Percentiles rank a stretch among this genome's conserved stretches.
Evolutionary conservation across 2,329 filamentous ascomycete species (phyloP).

Genomic region (Colletotrichum sp.): DNA sequence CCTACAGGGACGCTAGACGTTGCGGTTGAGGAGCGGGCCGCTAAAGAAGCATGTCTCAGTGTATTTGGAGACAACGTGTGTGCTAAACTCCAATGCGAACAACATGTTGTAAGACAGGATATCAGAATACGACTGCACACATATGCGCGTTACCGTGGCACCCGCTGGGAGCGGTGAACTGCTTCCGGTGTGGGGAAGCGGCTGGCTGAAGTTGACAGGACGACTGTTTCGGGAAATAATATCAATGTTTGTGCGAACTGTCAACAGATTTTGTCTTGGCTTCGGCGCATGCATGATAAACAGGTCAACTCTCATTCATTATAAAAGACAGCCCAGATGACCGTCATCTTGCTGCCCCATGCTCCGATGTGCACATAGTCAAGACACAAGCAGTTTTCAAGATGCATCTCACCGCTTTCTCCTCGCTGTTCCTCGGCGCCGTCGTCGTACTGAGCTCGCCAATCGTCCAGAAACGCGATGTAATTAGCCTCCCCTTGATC

Average conservation of each 20-base stretch:
- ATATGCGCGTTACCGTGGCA: neutral
- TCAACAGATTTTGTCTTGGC: neutral
- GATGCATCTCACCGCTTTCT: neutral
- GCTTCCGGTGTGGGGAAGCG: neutral
- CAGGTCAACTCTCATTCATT: neutral
- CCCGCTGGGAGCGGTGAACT: neutral
- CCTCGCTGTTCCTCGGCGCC: neutral
- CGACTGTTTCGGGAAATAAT: neutral
- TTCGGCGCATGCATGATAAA: neutral
- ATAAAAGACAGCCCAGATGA: neutral
- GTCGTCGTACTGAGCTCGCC: neutral
- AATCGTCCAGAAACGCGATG: neutral
- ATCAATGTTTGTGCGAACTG: neutral
- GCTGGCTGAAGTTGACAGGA: neutral
- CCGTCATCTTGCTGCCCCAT: neutral
- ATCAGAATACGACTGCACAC: neutral
- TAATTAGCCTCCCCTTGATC: too few relatives aligned
- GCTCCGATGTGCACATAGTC: too few relatives aligned
- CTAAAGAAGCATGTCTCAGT: neutral
- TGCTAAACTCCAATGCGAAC: neutral
- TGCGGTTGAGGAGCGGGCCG: neutral
- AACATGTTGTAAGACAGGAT: neutral
- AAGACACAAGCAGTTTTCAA: neutral
- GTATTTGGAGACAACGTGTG: neutral
- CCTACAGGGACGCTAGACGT: neutral